Evolutionary conservation across 2,329 filamentous ascomycete species (phyloP).

Genomic region (Cladosporium sp.): DNA sequence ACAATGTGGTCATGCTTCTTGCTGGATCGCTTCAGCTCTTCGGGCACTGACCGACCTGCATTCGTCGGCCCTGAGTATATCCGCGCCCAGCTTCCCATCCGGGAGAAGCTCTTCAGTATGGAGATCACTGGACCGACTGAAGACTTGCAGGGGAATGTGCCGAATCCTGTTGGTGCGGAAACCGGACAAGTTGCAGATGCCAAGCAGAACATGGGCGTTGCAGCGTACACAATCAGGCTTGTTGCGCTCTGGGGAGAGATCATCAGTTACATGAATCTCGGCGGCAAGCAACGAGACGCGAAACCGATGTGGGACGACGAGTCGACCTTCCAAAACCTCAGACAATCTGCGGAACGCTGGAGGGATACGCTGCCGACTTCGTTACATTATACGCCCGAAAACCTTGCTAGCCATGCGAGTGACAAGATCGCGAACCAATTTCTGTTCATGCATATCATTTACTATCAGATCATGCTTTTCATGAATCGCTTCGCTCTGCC

Average conservation of each 20-base stretch:
- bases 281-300: conserved; percentile 71
- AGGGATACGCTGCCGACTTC: conserved; percentile 60
- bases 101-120: conserved; percentile 81
- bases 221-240: conserved; percentile 79
- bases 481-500: conserved; percentile 82
- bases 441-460: conserved; percentile 81
- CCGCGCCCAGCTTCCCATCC: conserved; percentile 83
- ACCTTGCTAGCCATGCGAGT: conserved; percentile 75
- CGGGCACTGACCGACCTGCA: conserved; percentile 83
- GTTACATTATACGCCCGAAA: conserved; percentile 72
- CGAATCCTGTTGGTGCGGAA: conserved; percentile 55
- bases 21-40: conserved; percentile 97
- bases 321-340: conserved; percentile 69
- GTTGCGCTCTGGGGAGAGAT: conserved; percentile 87
- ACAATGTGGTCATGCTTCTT: conserved; percentile 98
- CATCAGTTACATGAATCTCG: conserved; percentile 83
- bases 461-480: conserved; percentile 85
- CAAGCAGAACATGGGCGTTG: conserved; percentile 85
- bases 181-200: conserved; percentile 60
- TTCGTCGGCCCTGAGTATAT: conserved; percentile 87
- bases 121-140: conserved; percentile 88
- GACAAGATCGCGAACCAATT: conserved; percentile 87
- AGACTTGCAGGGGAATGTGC: conserved; percentile 65
- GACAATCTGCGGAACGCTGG: conserved; percentile 65
- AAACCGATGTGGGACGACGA: conserved; percentile 74